These are phyloP conservation scores for Phialemoniopsis sp. DNA, from an alignment of 2,329 filamentous ascomycete species.

Conservation along the genomic window DNA sequence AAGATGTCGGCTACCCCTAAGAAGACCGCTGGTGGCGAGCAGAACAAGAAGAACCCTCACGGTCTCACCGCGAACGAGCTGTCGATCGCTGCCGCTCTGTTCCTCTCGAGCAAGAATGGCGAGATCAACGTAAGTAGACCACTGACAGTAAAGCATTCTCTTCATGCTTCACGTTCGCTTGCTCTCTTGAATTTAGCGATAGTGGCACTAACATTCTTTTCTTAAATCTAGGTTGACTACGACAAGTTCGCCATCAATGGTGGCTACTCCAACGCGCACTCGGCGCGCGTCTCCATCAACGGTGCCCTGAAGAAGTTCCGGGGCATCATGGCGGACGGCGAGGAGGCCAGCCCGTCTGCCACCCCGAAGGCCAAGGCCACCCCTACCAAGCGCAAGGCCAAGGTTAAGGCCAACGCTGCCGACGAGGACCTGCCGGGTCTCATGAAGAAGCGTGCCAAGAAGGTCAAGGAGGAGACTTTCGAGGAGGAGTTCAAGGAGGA, in stretches of 20 bases:
- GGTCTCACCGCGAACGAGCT: neutral
- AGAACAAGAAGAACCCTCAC: slow-evolving; percentile 8
- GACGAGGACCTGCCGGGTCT: too few relatives aligned
- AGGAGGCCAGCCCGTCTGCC: too few relatives aligned
- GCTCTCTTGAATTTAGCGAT: too few relatives aligned
- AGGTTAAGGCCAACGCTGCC: neutral
- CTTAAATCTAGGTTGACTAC: neutral
- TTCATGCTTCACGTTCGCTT: neutral
- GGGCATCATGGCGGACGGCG: neutral
- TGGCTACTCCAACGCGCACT: neutral
- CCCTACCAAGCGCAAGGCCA: neutral
- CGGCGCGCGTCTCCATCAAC: neutral
- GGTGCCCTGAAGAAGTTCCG: neutral
- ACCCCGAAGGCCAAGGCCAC: neutral
- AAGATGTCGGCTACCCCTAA: slow-evolving; percentile 6
- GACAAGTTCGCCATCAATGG: neutral
- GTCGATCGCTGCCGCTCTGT: neutral
- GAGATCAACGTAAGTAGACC: neutral
- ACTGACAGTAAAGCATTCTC: neutral
- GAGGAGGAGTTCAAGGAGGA: neutral
- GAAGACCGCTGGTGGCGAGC: slow-evolving; percentile 18
- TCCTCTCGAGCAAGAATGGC: neutral
- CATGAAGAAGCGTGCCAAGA: too few relatives aligned
- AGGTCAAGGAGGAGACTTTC: neutral
- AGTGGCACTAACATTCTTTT: too few relatives aligned